Evolutionary conservation across 2,329 filamentous ascomycete species (phyloP).

Genomic region (Diaporthe ilicicola): DNA sequence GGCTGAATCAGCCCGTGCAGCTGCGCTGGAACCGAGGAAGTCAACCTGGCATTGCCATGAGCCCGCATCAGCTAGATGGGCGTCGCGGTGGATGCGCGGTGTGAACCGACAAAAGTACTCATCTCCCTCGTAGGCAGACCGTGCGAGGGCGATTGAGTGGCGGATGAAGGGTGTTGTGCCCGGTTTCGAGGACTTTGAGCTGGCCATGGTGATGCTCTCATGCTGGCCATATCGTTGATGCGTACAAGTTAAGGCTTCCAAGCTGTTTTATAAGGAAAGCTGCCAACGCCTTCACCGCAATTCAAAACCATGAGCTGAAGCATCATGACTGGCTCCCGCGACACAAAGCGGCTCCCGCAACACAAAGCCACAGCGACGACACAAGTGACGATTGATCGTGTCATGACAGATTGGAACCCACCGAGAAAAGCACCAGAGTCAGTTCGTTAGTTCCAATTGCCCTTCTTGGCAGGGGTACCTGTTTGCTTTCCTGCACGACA

Average conservation of each 20-base stretch:
- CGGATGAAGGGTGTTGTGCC: background rate
- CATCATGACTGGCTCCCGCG: background rate
- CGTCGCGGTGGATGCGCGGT: background rate
- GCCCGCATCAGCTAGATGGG: conserved; percentile 1
- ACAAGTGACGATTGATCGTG: background rate
- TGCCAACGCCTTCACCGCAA: background rate
- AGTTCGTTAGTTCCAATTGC: background rate
- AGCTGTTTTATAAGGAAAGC: background rate
- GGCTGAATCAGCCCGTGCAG: background rate
- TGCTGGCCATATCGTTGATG: background rate
- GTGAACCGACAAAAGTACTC: background rate
- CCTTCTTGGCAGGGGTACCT: background rate
- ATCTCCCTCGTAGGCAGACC: background rate
- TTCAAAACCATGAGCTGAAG: background rate
- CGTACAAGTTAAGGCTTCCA: background rate
- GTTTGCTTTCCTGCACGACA: background rate
- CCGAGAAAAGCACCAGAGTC: background rate
- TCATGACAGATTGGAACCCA: background rate
- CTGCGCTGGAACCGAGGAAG: background rate
- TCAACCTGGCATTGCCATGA: conserved; percentile 10
- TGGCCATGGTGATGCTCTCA: background rate
- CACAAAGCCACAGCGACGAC: background rate
- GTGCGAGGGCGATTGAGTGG: background rate
- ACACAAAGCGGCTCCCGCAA: no score
- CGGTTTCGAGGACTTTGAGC: background rate